A percentile compares a stretch with the other conserved stretches of the same genome.
These are phyloP conservation scores for Pseudogymnoascus sp. DNA, from an alignment of 2,329 filamentous ascomycete species.

Conservation along the genomic window DNA sequence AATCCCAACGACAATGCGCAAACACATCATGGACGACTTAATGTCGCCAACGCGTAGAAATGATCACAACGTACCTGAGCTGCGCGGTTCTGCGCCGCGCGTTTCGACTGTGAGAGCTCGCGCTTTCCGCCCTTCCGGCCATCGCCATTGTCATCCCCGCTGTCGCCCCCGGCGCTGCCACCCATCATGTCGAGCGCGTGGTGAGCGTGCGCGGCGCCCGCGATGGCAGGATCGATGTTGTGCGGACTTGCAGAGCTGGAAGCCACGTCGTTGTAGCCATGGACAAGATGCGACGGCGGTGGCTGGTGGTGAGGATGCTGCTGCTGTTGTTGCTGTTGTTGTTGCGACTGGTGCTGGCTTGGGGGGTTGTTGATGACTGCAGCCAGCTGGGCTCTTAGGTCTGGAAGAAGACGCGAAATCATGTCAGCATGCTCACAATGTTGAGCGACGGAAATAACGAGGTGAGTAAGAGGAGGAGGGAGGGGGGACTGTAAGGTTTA, in stretches of 20 bases:
- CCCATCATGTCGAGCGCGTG: conserved; percentile 22
- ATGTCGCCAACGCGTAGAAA: conserved; percentile 12
- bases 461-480: background rate
- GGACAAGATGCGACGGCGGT: conserved; percentile 15
- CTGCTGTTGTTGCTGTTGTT: conserved; percentile 15
- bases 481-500: background rate
- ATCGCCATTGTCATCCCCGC: conserved; percentile 31
- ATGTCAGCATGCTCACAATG: conserved; percentile 22
- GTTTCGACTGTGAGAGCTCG: conserved; percentile 89
- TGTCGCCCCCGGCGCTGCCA: conserved; percentile 23
- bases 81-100: conserved; percentile 91
- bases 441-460: background rate
- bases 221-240: conserved; percentile 30
- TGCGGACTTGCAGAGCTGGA: conserved; percentile 26
- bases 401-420: conserved; percentile 22
- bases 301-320: conserved; percentile 13
- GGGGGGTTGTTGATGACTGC: conserved; percentile 23
- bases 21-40: conserved; percentile 21
- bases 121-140: conserved; percentile 71
- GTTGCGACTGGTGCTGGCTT: conserved; percentile 13
- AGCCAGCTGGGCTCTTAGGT: conserved; percentile 29
- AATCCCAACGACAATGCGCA: background rate
- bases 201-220: conserved; percentile 15
- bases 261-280: conserved; percentile 27
- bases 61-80: conserved; percentile 65